These are phyloP conservation scores for Kwoniella sp. DNA, from an alignment of 768 basidiomycete species.

Conservation along the genomic window DNA sequence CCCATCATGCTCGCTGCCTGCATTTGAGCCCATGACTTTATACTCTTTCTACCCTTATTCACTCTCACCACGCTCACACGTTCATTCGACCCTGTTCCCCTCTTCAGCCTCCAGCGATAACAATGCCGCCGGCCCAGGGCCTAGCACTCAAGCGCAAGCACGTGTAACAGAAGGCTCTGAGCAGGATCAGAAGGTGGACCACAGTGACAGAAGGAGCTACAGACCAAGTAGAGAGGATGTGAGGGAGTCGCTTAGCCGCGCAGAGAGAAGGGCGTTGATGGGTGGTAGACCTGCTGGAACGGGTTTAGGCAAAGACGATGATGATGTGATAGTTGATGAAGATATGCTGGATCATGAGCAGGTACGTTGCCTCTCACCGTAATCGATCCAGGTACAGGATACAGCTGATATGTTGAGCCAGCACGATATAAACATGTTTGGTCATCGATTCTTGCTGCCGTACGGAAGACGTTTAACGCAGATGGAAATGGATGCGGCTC, in stretches of 20 bases:
- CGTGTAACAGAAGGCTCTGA: too few relatives aligned
- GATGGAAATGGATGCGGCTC: slow-evolving; percentile 46
- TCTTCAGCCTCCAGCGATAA: too few relatives aligned
- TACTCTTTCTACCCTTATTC: slow-evolving; percentile 43
- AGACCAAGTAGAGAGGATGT: not conserved
- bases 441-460: slow-evolving; percentile 46
- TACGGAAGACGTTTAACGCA: slow-evolving; percentile 43
- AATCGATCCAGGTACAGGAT: too few relatives aligned
- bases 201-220: not conserved
- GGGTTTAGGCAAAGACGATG: slow-evolving; percentile 31
- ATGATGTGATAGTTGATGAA: slow-evolving; percentile 43
- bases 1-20: slow-evolving; percentile 11
- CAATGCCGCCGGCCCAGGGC: slow-evolving; percentile 13
- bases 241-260: slow-evolving; percentile 8
- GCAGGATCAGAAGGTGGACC: not conserved
- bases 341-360: slow-evolving; percentile 41
- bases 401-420: not conserved
- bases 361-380: too few relatives aligned
- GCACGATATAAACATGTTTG: slow-evolving; percentile 45
- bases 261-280: slow-evolving; percentile 36
- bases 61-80: slow-evolving; percentile 24
- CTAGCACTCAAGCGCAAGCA: slow-evolving; percentile 5
- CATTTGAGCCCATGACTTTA: slow-evolving; percentile 16
- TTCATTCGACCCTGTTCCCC: slow-evolving; percentile 26
- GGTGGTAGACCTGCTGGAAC: slow-evolving; percentile 38